Evolutionary conservation across 2,329 filamentous ascomycete species (phyloP), one percentile per base, ranked within the genome.

Genomic region (Davidsoniella australis): DNA sequence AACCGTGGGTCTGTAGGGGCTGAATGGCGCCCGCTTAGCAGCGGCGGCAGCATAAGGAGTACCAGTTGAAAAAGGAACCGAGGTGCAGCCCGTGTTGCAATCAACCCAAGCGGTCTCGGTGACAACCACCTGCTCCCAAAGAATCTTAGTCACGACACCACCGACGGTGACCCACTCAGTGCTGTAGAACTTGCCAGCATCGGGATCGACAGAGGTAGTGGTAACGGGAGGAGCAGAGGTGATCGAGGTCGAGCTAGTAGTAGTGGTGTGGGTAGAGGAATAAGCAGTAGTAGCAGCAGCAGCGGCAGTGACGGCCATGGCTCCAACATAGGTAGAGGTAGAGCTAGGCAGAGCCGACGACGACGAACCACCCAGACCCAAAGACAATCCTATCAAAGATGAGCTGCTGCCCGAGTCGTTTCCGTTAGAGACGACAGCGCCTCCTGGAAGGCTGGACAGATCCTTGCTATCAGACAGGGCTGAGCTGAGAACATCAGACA

Each of bases 371-470:
- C 8, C 8, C 4, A 33, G 29, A 3, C 29, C 29, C 1, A 33
- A 33, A 33, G 8, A 9, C 29, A 33, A 33, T 33, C 29, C 29
- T 33, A 29, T 29, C 7, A 5, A 12, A 9, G 12, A 12, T 4
- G 29, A 33, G 29, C 29, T 10, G 24, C 41, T 29, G 16, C 39
- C 45, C 12, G 46, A 33, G 24, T 58, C 58, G 23, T 61, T 59
- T 26, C 52, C 59, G 46, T 55, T 58, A 44, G 57, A 57, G 52
- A 82, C 68, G 5, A 61, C 53, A 17, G 77, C 63, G 52, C 74
- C 71, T 41, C 86, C 85, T 4, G 86, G 85, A 17, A 94, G 72
- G 41, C 69, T 66, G 10, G 68, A 61, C 48, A 76, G 63, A 5
- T 73, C 67, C 8, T 76, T 73, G 7, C 67, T 54, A 1, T 62